Conservation (phyloP, 331 rosid species). For the Cydonia oblonga region DNA sequence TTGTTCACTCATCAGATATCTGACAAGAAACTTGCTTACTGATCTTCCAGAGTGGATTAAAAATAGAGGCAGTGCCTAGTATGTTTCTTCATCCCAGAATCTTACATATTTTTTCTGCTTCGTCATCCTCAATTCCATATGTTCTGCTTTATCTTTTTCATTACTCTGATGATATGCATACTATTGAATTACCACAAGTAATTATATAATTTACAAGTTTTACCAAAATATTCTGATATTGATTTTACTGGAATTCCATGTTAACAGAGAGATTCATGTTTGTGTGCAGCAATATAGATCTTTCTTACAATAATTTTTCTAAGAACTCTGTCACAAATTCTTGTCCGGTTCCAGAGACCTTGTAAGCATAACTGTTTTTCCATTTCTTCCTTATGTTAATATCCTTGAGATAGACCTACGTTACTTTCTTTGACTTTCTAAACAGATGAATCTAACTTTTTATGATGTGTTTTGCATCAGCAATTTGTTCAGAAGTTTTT, state of each 20-base stretch:
- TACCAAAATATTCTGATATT: not conserved
- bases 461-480: slow-evolving; percentile 3
- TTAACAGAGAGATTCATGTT: not conserved
- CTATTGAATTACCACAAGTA: no score
- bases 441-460: not conserved
- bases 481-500: slow-evolving; percentile 14
- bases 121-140: not conserved
- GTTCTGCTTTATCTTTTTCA: not conserved
- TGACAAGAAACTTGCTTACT: slow-evolving; percentile 19
- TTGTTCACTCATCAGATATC: slow-evolving; percentile 10
- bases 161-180: no score
- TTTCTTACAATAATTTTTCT: slow-evolving; percentile 15
- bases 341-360: slow-evolving; percentile 4
- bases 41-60: slow-evolving; percentile 22
- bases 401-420: not conserved
- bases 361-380: not conserved
- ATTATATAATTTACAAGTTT: not conserved
- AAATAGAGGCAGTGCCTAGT: not conserved
- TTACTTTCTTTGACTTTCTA: not conserved
- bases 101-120: not conserved
- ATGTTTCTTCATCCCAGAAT: not conserved
- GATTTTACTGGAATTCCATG: not conserved
- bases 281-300: slow-evolving; percentile 12
- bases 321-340: not conserved
- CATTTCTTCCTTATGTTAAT: not conserved